These are phyloP conservation scores for Balakata baccata DNA, from an alignment of 345 rosid genomes.

Conservation along the genomic window DNA sequence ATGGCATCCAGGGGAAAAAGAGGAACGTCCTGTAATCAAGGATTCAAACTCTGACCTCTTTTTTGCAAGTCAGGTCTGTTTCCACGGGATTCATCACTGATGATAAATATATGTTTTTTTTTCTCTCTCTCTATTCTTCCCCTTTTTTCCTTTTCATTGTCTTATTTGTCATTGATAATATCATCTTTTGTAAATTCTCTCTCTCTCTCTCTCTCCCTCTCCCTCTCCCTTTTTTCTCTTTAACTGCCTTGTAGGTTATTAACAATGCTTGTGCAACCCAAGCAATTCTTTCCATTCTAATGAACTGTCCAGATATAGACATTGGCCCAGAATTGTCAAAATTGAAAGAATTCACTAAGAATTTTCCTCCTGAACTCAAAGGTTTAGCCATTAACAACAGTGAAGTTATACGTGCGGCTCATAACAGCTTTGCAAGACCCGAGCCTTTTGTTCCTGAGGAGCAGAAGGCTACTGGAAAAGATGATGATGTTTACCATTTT, in stretches of 20 bases:
- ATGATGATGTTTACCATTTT: conserved; percentile 95
- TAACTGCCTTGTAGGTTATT: conserved; percentile 52
- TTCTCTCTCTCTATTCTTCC: neutral
- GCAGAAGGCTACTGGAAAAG: conserved; percentile 83
- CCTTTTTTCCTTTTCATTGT: neutral
- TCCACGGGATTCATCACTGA: neutral
- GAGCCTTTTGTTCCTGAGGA: conserved; percentile 94
- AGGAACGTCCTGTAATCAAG: conserved; percentile 71
- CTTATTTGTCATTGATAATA: conserved; percentile 74
- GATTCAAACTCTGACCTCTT: conserved; percentile 77
- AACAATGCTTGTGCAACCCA: conserved; percentile 99
- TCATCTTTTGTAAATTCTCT: neutral
- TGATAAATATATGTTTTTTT: neutral
- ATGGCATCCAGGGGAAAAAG: conserved; percentile 92
- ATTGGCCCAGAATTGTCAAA: conserved; percentile 79
- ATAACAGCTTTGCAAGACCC: conserved; percentile 94
- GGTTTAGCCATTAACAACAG: conserved; percentile 97
- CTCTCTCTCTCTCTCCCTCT: too few relatives aligned
- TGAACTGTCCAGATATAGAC: conserved; percentile 86
- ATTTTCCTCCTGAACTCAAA: conserved; percentile 88
- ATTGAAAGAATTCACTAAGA: conserved; percentile 82
- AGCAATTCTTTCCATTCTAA: conserved; percentile 84
- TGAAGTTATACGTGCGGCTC: conserved; percentile 84
- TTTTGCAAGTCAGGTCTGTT: conserved; percentile 87
- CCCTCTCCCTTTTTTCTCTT: neutral